These are phyloP conservation scores for Sarocladium oryzae DNA, from an alignment of 2,329 filamentous ascomycete species.

Conservation along the genomic window DNA sequence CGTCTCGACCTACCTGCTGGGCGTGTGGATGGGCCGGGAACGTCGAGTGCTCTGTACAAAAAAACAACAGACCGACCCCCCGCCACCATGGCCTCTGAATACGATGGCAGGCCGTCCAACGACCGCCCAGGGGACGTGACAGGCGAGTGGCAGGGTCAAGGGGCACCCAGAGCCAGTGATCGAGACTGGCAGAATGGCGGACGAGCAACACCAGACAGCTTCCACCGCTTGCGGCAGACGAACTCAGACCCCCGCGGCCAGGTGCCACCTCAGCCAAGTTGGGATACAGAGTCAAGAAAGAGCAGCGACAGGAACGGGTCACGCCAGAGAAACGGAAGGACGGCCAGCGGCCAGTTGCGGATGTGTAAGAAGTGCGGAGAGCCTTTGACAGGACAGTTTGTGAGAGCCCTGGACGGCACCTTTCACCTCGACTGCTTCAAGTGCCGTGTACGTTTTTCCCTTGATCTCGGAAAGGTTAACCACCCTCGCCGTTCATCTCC, in stretches of 20 bases:
- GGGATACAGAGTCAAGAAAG: slow-evolving; percentile 40
- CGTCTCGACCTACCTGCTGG: slow-evolving; percentile 13
- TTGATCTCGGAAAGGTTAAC: neutral
- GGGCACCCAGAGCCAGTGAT: slow-evolving; percentile 25
- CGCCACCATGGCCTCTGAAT: slow-evolving; percentile 38
- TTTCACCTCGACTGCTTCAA: slow-evolving; percentile 98
- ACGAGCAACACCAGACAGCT: slow-evolving; percentile 30
- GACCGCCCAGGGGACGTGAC: slow-evolving; percentile 26
- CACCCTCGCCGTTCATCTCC: no score
- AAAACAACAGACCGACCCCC: slow-evolving; percentile 18
- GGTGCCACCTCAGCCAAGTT: slow-evolving; percentile 18
- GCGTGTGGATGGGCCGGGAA: slow-evolving; percentile 20
- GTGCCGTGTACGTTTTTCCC: slow-evolving; percentile 65
- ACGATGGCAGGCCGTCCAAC: slow-evolving; percentile 34
- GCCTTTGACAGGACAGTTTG: slow-evolving; percentile 87
- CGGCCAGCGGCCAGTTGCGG: slow-evolving; percentile 44
- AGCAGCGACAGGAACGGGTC: slow-evolving; percentile 55
- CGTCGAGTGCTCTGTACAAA: slow-evolving; percentile 13
- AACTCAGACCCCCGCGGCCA: slow-evolving; percentile 26
- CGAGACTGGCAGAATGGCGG: slow-evolving; percentile 31
- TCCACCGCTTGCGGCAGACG: slow-evolving; percentile 26
- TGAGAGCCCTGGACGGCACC: slow-evolving; percentile 85
- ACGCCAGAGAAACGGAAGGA: slow-evolving; percentile 45
- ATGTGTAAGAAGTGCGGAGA: slow-evolving; percentile 84
- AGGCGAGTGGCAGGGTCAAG: slow-evolving; percentile 21